phyloP scores from a whole-genome alignment of 2,329 filamentous ascomycete species.

The Calycina herbarum region DNA sequence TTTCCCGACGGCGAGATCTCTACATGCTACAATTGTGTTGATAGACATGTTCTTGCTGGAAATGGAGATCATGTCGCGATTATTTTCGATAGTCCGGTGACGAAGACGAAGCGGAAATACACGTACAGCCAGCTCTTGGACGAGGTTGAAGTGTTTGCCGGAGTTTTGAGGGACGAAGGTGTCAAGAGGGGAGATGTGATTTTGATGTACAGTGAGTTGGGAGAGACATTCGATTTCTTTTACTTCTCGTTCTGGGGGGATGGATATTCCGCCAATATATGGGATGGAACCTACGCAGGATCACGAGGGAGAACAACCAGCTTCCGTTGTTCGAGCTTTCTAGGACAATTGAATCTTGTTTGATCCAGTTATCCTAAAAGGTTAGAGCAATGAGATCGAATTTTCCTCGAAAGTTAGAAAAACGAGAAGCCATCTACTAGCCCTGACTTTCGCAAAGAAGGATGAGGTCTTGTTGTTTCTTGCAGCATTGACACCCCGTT shows the following conservation, averaged over 20 bases:
- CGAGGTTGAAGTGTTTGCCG: constrained; percentile 80
- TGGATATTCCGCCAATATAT: background rate
- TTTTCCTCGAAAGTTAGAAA: too few relatives aligned
- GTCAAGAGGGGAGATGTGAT: constrained; percentile 84
- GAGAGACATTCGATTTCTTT: background rate
- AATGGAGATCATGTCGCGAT: constrained; percentile 73
- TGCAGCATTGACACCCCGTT: background rate
- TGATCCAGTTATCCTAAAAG: too few relatives aligned
- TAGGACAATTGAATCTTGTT: too few relatives aligned
- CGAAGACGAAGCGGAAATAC: constrained; percentile 66
- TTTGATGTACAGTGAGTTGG: constrained; percentile 75
- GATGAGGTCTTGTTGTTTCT: background rate
- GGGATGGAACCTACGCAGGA: too few relatives aligned
- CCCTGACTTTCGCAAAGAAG: background rate
- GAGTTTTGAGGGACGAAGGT: constrained; percentile 78
- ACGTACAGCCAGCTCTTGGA: constrained; percentile 75
- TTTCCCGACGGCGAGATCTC: constrained; percentile 87
- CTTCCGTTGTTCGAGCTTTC: too few relatives aligned
- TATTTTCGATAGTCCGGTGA: constrained; percentile 86
- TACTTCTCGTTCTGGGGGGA: background rate
- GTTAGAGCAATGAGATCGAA: too few relatives aligned
- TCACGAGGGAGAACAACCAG: too few relatives aligned
- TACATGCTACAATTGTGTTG: constrained; percentile 88
- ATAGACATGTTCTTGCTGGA: constrained; percentile 83
- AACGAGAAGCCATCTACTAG: too few relatives aligned